Evolutionary conservation across 2,329 filamentous ascomycete genomes (phyloP), one percentile per base, ranked within the genome.

Genomic region (Ceratocystis colombiana): DNA sequence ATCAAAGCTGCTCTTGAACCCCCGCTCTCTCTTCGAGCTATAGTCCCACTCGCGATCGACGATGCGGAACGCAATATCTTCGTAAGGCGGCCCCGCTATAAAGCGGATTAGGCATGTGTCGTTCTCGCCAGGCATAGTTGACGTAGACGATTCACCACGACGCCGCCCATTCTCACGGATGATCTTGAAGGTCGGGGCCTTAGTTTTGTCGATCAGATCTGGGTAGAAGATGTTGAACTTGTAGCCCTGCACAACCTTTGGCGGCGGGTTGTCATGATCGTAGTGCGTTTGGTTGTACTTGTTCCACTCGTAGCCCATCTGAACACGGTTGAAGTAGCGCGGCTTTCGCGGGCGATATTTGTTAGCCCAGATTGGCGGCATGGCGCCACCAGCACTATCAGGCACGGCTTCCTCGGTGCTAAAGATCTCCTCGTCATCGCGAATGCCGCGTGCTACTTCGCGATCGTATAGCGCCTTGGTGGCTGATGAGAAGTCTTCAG

Each of bases 221-320:
- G 94, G 94, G 73, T 99, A 99, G 77, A 99, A 99, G 64, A 99
- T 93, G 77, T 99, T 97, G 82, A 99, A 99, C 75, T 96, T 96
- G 81, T 99, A 99, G 66, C 94, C 94, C 75, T 99, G 94, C 10
- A 99, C 94, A 5, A 99, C 93, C 77, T 96, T 96, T 30, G 94
- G 94, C 1, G 94, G 94, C 1, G 94, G 94, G 72, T 97, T 96
- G 74, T 97, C 93, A 75, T 96, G 90, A 75, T 97, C 94, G 77
- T 99, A 99, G 77, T 99, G 94, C 12, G 94, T 99, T 77, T 99
- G 94, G 73, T 99, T 99, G 82, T 99, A 99, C 77, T 99, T 99
- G 80, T 99, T 99, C 94, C 94, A 99, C 76, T 99, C 94, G 75
- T 97, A 99, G 64, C 94, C 94, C 89, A 96, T 96, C 76, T 96